Evolutionary conservation across 495 filamentous ascomycete species (phyloP).

Genomic region (Hypomontagnella monticulosa): DNA sequence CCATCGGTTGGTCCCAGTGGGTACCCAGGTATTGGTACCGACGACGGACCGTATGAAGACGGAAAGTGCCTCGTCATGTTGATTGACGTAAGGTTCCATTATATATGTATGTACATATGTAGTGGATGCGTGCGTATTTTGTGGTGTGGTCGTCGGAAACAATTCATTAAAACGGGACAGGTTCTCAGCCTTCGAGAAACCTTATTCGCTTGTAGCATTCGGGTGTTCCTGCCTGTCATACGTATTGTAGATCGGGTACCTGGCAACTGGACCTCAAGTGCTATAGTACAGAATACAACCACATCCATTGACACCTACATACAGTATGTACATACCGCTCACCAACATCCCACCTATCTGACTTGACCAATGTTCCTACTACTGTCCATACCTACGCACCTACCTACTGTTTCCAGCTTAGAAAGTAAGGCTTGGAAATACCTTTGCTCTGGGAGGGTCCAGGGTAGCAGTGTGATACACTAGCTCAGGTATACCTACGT

Average conservation of each 20-base stretch:
- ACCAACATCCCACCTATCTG: conserved; percentile 6
- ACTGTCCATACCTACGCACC: background rate
- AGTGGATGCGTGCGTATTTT: background rate
- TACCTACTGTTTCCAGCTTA: conserved; percentile 35
- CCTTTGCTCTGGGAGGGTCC: conserved; percentile 18
- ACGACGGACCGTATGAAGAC: conserved; percentile 16
- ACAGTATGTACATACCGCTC: conserved; percentile 1
- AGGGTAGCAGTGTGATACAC: conserved; percentile 29
- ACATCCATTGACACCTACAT: background rate
- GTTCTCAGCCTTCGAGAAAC: conserved; percentile 40
- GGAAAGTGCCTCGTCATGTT: conserved; percentile 38
- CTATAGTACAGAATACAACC: no score
- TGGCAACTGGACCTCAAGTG: conserved; percentile 37
- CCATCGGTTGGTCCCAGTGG: background rate
- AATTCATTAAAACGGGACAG: conserved; percentile 32
- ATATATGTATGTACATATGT: conserved; percentile 12
- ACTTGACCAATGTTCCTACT: background rate
- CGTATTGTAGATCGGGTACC: conserved; percentile 41
- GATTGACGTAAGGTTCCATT: conserved; percentile 45
- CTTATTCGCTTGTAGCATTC: conserved; percentile 34
- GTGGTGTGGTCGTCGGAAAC: conserved; percentile 29
- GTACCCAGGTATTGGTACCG: background rate
- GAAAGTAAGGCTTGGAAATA: conserved; percentile 23
- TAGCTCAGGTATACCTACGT: conserved; percentile 15
- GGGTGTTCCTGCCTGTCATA: conserved; percentile 43